Evolutionary conservation across 176 grass and related monocot genomes (phyloP).

Genomic region (Raddia distichophylla): DNA sequence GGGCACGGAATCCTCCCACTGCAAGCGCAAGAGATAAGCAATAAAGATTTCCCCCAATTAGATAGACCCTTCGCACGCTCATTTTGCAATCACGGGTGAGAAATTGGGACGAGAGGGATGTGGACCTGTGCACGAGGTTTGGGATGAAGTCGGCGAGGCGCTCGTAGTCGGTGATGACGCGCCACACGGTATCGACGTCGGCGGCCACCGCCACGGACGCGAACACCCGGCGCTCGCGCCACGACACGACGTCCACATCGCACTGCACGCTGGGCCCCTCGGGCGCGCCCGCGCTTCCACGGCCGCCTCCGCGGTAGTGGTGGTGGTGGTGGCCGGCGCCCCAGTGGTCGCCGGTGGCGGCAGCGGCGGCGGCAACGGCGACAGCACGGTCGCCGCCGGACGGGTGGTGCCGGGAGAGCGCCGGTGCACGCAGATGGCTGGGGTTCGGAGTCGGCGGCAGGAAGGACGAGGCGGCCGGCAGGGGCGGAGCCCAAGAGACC

Average conservation of each 20-base stretch:
- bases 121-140: conserved; percentile 87
- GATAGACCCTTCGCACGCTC: neutral
- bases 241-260: conserved; percentile 93
- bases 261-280: conserved; percentile 51
- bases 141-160: conserved; percentile 91
- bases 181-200: conserved; percentile 82
- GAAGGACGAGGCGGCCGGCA: too few relatives aligned
- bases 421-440: conserved; percentile 8
- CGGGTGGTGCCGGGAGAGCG: conserved; percentile 30
- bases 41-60: conserved; percentile 30
- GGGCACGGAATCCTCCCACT: conserved; percentile 96
- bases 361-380: conserved; percentile 16
- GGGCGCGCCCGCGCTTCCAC: neutral
- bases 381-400: conserved; percentile 14
- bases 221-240: conserved; percentile 82
- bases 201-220: conserved; percentile 70
- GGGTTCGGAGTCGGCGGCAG: neutral
- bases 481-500: too few relatives aligned
- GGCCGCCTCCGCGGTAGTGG: neutral
- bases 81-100: neutral
- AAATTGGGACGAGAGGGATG: neutral
- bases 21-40: conserved; percentile 5
- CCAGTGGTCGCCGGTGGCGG: conserved; percentile 55
- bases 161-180: conserved; percentile 95
- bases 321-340: conserved; percentile 34